A percentile compares a stretch with the other conserved stretches of the same genome.
phyloP scores from a whole-genome alignment of 2,329 filamentous ascomycete genomes.

The Onygenales sp. region DNA sequence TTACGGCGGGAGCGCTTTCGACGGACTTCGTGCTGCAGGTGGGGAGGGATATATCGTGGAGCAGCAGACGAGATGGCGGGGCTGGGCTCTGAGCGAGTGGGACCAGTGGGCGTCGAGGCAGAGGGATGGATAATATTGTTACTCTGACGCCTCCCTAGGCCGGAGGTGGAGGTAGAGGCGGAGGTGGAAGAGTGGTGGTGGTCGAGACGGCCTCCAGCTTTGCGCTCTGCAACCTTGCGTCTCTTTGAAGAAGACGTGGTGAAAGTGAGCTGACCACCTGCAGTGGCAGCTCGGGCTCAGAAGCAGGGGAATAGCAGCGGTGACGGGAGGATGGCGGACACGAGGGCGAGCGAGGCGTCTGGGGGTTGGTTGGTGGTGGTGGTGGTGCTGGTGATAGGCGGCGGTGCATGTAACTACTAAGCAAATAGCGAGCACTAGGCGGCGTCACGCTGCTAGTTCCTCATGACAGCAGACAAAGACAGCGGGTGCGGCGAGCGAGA shows the following conservation, averaged over 20 bases:
- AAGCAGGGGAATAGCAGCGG: neutral
- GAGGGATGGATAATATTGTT: conserved; percentile 13
- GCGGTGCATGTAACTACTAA: too few relatives aligned
- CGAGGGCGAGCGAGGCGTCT: neutral
- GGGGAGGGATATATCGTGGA: conserved; percentile 45
- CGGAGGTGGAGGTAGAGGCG: conserved; percentile 17
- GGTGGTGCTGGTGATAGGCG: neutral
- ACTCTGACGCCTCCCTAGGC: conserved; percentile 2
- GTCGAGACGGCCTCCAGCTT: conserved; percentile 24
- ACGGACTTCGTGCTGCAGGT: conserved; percentile 45
- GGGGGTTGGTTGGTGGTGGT: neutral
- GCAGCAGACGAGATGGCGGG: too few relatives aligned
- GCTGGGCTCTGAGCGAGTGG: too few relatives aligned
- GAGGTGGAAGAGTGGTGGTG: conserved; percentile 13
- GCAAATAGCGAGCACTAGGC: too few relatives aligned
- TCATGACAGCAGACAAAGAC: too few relatives aligned
- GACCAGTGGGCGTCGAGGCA: neutral
- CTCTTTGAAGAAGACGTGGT: conserved; percentile 43
- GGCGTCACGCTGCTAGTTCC: too few relatives aligned
- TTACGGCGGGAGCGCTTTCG: conserved; percentile 20
- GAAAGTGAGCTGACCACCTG: conserved; percentile 37
- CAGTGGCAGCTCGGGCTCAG: conserved; percentile 30
- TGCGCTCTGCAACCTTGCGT: conserved; percentile 37
- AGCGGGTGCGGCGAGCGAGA: too few relatives aligned
- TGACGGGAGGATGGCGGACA: neutral